A percentile compares a stretch with the other conserved stretches of the same genome.
Conservation (phyloP, 2,329 filamentous ascomycete species). For the Fusarium veterinarium region DNA sequence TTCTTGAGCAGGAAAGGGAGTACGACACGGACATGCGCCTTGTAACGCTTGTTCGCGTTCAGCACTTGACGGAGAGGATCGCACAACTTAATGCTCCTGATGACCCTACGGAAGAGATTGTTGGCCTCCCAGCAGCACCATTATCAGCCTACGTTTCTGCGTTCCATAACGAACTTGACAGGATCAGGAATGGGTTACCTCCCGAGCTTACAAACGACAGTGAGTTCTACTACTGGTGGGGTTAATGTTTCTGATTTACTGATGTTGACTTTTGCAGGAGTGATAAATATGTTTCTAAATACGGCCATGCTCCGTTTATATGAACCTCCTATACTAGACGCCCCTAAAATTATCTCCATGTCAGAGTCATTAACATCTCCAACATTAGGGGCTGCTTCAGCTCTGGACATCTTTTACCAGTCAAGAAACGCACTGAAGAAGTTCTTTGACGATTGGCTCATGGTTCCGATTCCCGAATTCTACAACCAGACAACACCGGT, state of each 20-base stretch:
- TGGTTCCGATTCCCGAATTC: constrained; percentile 56
- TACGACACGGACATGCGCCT: constrained; percentile 60
- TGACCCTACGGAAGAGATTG: constrained; percentile 48
- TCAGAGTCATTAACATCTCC: constrained; percentile 56
- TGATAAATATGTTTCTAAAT: constrained; percentile 55
- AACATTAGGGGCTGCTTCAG: constrained; percentile 53
- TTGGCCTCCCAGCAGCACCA: constrained; percentile 54
- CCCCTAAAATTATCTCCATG: constrained; percentile 54
- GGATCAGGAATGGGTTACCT: constrained; percentile 52
- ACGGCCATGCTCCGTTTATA: constrained; percentile 58
- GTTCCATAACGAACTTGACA: constrained; percentile 60
- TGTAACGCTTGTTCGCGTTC: constrained; percentile 60
- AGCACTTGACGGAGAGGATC: constrained; percentile 64
- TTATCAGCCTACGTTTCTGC: constrained; percentile 58
- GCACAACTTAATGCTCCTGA: constrained; percentile 54
- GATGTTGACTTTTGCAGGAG: constrained; percentile 43
- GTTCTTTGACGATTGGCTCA: constrained; percentile 63
- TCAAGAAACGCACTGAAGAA: constrained; percentile 59
- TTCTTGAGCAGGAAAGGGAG: constrained; percentile 58
- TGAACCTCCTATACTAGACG: constrained; percentile 60
- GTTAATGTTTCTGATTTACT: fast-evolving
- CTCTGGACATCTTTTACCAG: constrained; percentile 62
- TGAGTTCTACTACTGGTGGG: constrained; percentile 34
- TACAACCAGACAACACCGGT: constrained; percentile 59
- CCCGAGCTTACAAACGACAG: constrained; percentile 52